Evolutionary conservation across 352 stramenopile genomes (phyloP).

Genomic region (Phytopythium sindhum): DNA sequence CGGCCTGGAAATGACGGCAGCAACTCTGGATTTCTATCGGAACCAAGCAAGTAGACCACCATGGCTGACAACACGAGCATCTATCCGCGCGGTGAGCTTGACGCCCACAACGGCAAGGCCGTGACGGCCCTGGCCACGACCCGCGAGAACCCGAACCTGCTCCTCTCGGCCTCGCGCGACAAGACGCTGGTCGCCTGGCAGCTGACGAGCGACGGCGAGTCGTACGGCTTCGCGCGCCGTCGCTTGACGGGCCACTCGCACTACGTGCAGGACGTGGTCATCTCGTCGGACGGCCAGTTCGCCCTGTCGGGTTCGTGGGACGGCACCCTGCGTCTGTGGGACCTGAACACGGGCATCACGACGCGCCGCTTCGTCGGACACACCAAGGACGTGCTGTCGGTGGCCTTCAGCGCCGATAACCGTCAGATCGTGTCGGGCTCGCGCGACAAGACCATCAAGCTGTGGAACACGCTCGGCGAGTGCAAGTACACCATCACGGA

Average conservation of each 20-base stretch:
- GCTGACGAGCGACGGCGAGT: constrained; percentile 94
- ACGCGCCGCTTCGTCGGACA: constrained; percentile 99
- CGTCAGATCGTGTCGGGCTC: constrained; percentile 99
- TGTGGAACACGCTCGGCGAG: constrained; percentile 99
- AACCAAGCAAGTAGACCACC: constrained; percentile 11
- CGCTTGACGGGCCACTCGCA: constrained; percentile 98
- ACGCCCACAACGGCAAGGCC: constrained; percentile 88
- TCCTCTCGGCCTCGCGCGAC: constrained; percentile 97
- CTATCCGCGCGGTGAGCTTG: constrained; percentile 85
- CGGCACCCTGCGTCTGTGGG: constrained; percentile 98
- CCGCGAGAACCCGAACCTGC: constrained; percentile 98
- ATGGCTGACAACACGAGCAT: constrained; percentile 82
- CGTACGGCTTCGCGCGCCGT: constrained; percentile 97
- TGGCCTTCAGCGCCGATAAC: constrained; percentile 99
- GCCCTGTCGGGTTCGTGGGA: constrained; percentile 99
- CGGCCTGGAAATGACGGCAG: background rate
- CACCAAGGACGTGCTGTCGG: constrained; percentile 99
- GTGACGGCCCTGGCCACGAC: constrained; percentile 97
- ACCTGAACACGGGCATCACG: constrained; percentile 99
- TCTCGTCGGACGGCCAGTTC: constrained; percentile 99
- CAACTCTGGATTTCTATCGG: constrained; percentile 29
- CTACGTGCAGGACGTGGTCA: constrained; percentile 99
- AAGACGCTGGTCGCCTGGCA: constrained; percentile 92
- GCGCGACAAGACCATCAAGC: constrained; percentile 99
- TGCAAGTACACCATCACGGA: constrained; percentile 99